Conservation (phyloP, 768 basidiomycete species). For the Rickenella mellea region DNA sequence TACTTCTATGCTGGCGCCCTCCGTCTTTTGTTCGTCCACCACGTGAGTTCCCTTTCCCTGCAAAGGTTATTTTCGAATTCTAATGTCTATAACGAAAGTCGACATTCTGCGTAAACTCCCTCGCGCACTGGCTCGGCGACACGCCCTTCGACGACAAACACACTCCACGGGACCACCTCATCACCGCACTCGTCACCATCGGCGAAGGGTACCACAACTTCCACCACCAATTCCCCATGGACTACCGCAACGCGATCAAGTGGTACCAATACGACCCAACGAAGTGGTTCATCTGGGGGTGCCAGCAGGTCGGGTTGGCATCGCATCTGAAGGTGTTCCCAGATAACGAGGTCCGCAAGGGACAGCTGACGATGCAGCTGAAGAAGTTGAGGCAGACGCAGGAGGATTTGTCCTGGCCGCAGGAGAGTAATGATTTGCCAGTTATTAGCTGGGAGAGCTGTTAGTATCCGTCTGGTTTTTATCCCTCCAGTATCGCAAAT, state of each 20-base stretch:
- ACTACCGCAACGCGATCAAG: constrained; percentile 92
- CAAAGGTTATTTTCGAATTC: constrained; percentile 1
- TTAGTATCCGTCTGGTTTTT: constrained; percentile 4
- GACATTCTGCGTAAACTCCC: constrained; percentile 94
- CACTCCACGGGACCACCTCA: constrained; percentile 79
- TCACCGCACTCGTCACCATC: constrained; percentile 85
- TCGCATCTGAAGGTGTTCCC: constrained; percentile 68
- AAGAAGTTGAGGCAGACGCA: constrained; percentile 20
- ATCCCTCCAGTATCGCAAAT: background rate
- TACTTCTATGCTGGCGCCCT: constrained; percentile 78
- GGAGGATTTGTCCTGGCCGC: constrained; percentile 22
- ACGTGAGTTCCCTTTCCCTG: constrained; percentile 39
- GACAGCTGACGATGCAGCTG: constrained; percentile 58
- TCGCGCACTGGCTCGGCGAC: constrained; percentile 94
- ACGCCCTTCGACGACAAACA: constrained; percentile 93
- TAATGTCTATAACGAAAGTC: constrained; percentile 38
- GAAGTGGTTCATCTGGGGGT: constrained; percentile 80
- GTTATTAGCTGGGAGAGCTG: constrained; percentile 33
- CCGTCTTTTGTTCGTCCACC: constrained; percentile 79
- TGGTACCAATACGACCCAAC: constrained; percentile 93
- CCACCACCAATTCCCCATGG: constrained; percentile 96
- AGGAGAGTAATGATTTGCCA: constrained; percentile 29
- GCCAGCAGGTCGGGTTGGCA: constrained; percentile 53
- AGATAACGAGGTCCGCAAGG: constrained; percentile 72
- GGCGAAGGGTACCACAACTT: constrained; percentile 99